Evolutionary conservation across 139 green algal genomes (phyloP), one percentile per base, ranked within the genome.

Genomic region (Chlorella vulgaris): DNA sequence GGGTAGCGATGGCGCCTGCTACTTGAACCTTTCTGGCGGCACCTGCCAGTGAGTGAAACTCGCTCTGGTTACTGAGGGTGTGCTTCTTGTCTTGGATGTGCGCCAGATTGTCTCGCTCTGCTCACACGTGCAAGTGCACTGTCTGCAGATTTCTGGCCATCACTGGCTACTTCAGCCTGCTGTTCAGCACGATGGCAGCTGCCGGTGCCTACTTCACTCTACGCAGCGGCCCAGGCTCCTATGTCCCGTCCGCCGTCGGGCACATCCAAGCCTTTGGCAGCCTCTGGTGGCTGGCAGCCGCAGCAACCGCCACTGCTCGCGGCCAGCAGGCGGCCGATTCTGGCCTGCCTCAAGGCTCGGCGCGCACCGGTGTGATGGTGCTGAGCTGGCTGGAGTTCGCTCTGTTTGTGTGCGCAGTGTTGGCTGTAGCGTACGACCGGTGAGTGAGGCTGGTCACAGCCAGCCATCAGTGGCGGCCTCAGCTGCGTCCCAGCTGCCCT

Each of bases 391-490:
- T 71, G 5, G n/a, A 73, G 60, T 29, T 70, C 22, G 38, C 19
- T 28, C 36, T 58, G 0, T 81, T 62, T 31, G 3, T 71, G n/a
- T 28, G 43, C 3, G 60, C 39, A 24, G 33, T 35, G 1, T 58
- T 31, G 15, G 60, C 29, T 2, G 74, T 70, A 2, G 39, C 39
- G 2, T 60, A 50, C 18, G 74, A 81, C 60, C 19, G 38, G 74
- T 81, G 74, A 60, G 74, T 65, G n/a, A 58, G 47, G 47, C 47
- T 58, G 55, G 55, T 8, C 55, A 65, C 55, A 65, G 8, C 55
- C 21, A 21, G 18, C 5, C 55, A 28, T 65, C 47, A 15, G 10
- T n/a, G n/a, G n/a, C n/a, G 47, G 47, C 47, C 15, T 55, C 15
- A 10, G 13, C 15, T 55, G 47, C 47, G 15, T 55, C 47, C 47